phyloP scores from a whole-genome alignment of 1,284 basidiomycete species.

The Trichosporon sp. region DNA sequence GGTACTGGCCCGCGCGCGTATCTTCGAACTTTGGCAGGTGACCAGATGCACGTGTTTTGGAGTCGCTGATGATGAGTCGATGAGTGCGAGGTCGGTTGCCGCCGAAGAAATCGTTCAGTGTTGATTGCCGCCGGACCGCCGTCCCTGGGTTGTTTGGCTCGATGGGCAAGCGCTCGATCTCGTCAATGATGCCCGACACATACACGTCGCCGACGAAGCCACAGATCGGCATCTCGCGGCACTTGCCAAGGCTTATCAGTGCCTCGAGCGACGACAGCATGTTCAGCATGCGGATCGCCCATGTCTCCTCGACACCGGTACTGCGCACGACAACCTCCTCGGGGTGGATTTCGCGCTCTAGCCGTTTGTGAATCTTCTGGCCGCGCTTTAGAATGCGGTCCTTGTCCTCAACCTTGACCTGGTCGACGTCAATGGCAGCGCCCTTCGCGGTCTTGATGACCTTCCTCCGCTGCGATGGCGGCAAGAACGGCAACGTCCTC shows the following conservation, averaged over 20 bases:
- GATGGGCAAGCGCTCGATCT: constrained; percentile 50
- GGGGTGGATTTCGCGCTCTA: constrained; percentile 69
- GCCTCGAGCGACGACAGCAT: constrained; percentile 59
- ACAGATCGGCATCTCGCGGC: constrained; percentile 68
- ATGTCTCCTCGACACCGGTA: constrained; percentile 61
- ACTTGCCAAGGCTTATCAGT: constrained; percentile 54
- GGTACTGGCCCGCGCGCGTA: constrained; percentile 62
- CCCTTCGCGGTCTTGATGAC: constrained; percentile 62
- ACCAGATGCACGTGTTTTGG: constrained; percentile 63
- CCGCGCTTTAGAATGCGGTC: constrained; percentile 61
- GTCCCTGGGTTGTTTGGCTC: constrained; percentile 1
- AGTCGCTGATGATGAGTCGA: constrained; percentile 62
- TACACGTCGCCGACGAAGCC: constrained; percentile 59
- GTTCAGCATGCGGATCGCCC: constrained; percentile 64
- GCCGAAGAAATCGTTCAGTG: constrained; percentile 18
- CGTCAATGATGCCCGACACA: constrained; percentile 63
- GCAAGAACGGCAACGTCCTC: constrained; percentile 54
- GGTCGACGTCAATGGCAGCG: constrained; percentile 62
- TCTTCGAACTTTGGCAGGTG: constrained; percentile 62
- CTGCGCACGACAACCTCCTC: constrained; percentile 57
- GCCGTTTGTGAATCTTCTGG: constrained; percentile 66
- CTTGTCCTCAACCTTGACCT: constrained; percentile 58
- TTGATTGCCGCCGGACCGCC: constrained; percentile 29
- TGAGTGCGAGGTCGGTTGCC: constrained; percentile 26
- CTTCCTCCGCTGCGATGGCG: constrained; percentile 57